Evolutionary conservation across 306 rosid genomes (phyloP).

Genomic region (Citrullus amarus): DNA sequence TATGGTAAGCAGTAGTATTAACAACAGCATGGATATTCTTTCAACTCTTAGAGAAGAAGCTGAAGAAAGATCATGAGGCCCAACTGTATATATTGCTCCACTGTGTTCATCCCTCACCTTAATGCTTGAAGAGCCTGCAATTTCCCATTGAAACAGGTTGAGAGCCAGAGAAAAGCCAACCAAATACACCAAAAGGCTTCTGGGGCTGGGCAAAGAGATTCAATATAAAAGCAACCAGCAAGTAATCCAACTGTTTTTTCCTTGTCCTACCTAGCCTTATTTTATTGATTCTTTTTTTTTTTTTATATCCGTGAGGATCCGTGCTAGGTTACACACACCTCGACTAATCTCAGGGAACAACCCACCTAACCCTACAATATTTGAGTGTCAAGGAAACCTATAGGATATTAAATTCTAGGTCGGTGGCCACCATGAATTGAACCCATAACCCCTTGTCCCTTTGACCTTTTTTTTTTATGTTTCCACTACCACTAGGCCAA

Average conservation of each 20-base stretch:
- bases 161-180: neutral
- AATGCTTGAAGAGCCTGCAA: constrained; percentile 63
- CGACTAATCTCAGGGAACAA: too few relatives aligned
- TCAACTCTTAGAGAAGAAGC: constrained; percentile 1
- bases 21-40: neutral
- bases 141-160: neutral
- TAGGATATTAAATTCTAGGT: too few relatives aligned
- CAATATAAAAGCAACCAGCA: neutral
- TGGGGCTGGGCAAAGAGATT: neutral
- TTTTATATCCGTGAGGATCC: too few relatives aligned
- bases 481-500: too few relatives aligned
- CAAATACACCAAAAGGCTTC: neutral
- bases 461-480: too few relatives aligned
- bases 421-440: too few relatives aligned
- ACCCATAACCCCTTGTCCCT: too few relatives aligned
- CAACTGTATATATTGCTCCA: constrained; percentile 46
- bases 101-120: constrained; percentile 55
- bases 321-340: too few relatives aligned
- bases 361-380: too few relatives aligned
- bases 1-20: neutral
- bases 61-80: constrained; percentile 40
- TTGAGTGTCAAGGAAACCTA: too few relatives aligned
- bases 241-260: neutral
- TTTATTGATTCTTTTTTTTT: neutral
- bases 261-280: neutral